Base-by-base conservation (phyloP, 1,139 yeast genomes). In the Nakaseomyces nivariensis region DNA sequence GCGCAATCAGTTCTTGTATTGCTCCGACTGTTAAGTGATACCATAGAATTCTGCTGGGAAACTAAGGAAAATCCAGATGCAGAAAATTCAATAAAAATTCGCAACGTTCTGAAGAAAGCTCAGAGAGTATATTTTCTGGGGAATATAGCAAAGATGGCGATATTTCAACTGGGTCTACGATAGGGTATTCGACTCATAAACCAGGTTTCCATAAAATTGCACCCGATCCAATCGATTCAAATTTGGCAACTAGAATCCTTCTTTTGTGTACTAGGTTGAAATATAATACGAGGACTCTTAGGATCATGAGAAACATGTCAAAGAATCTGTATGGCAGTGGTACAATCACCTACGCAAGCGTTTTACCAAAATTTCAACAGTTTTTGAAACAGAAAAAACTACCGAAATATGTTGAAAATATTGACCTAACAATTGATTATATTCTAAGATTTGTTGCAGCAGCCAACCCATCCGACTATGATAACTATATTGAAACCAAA, bases 151-250 rank as follows among this genome's bases (percentile, higher is more conserved):
- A 52, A 41, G 56, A 56, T 45, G 52, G 55, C 37, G 49, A 55
- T 27, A 25, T 52, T 22, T 55, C 57, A 31, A 51, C 56, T 17
- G 58, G 56, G 17, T 54, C 54, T 8, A 50, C 54, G 24, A 55
- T 56, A 5, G 67, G 68, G 2, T 63, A 58, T 49, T 56, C 67
- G n/a, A 58, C 59, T 1, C 60, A 60, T 46, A 57, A 59, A 45
- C 58, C 62, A 7, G 53, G 58, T 41, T 58, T 60, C 42, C 67
- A 63, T 49, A 48, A 52, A 2, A 37, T 46, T 5, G 50, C 59
- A 11, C 67, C 68, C n/a, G 50, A 49, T n/a, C 51, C 58, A 13
- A 33, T 63, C 13, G 54, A 55, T 10, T 40, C 62, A 3, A 52
- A 51, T 5, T 32, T 56, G 11, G 62, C 63, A 6, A 37, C 42